A percentile compares a stretch with the other conserved stretches of the same genome.
phyloP scores from a whole-genome alignment of 768 basidiomycete genomes.

The Asterophora lycoperdoides region DNA sequence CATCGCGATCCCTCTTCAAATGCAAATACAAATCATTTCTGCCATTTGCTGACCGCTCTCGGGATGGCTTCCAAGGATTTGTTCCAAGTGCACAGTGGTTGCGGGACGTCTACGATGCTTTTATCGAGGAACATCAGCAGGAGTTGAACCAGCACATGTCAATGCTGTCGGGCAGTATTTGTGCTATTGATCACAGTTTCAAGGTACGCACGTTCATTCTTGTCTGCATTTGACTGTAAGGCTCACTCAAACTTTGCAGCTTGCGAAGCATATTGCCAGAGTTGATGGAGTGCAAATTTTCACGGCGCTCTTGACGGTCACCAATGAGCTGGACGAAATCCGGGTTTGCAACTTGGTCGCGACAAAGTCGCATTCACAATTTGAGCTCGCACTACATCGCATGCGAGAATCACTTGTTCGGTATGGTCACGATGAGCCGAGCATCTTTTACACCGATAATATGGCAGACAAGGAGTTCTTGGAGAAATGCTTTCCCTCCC shows the following conservation, averaged over 20 bases:
- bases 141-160: slow-evolving; percentile 24
- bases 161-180: slow-evolving; percentile 16
- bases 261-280: slow-evolving; percentile 24
- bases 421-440: slow-evolving; percentile 23
- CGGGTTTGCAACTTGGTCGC: slow-evolving; percentile 20
- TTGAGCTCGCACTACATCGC: slow-evolving; percentile 18
- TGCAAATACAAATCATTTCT: slow-evolving; percentile 2
- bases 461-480: slow-evolving; percentile 23
- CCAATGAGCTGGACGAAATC: slow-evolving; percentile 26
- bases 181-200: slow-evolving; percentile 24
- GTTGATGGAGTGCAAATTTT: slow-evolving; percentile 24
- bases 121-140: slow-evolving; percentile 18
- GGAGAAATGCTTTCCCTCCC: slow-evolving; percentile 12
- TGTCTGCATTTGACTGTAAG: not conserved
- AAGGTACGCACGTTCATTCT: slow-evolving; percentile 17
- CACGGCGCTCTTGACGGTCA: slow-evolving; percentile 20
- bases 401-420: slow-evolving; percentile 22
- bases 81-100: slow-evolving; percentile 20
- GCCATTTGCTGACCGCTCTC: not conserved
- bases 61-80: slow-evolving; percentile 18
- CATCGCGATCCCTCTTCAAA: not conserved
- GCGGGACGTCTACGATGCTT: slow-evolving; percentile 20
- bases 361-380: slow-evolving; percentile 30
- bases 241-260: slow-evolving; percentile 7
- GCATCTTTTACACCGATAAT: slow-evolving; percentile 28